Evolutionary conservation across 768 basidiomycete species (phyloP), one percentile per base, ranked within the genome.

Genomic region (Mycena epipterygia): DNA sequence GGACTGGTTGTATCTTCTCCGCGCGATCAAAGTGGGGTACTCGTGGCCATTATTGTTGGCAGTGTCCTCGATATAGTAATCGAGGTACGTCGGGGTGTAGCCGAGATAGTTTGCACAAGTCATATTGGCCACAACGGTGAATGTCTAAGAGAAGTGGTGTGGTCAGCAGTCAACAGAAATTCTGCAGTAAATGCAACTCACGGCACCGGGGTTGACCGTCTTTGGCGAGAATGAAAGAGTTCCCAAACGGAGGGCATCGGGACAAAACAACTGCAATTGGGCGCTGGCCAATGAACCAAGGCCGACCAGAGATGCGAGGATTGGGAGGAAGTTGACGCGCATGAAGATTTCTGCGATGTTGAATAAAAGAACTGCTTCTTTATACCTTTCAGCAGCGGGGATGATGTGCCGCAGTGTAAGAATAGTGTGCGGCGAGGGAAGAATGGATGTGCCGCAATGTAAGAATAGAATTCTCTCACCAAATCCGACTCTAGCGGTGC

Each of bases 81-180:
- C 63, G 14, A 64, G 51, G 63, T 64, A 64, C 29, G 51, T 64
- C 32, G 63, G 63, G 63, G 51, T 55, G 63, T 64, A 64, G n/a
- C 63, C 63, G 41, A 64, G 63, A 23, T 64, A 55, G 41, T 64
- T 55, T n/a, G 52, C 63, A 30, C 63, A 64, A 1, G 63, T 55
- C 52, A 64, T 53, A 30, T 64, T 55, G 30, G 29, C 63, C 16
- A 44, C 30, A 16, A 64, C 44, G 39, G 63, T 64, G 63, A 64
- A 64, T 17, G 51, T 42, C 63, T 64, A 3, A 42, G 46, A 46
- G 51, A 19, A 56, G 14, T 8, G 30, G 48, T 62, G 49, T 49
- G 23, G 21, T 61, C 42, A 61, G 25, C 60, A 49, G 25, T 46
- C 32, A 49, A n/a, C 30, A 49, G 17, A 13, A 61, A 35, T 17